phyloP scores from a whole-genome alignment of 495 filamentous ascomycete species.

The Parachaetomium inaequale region DNA sequence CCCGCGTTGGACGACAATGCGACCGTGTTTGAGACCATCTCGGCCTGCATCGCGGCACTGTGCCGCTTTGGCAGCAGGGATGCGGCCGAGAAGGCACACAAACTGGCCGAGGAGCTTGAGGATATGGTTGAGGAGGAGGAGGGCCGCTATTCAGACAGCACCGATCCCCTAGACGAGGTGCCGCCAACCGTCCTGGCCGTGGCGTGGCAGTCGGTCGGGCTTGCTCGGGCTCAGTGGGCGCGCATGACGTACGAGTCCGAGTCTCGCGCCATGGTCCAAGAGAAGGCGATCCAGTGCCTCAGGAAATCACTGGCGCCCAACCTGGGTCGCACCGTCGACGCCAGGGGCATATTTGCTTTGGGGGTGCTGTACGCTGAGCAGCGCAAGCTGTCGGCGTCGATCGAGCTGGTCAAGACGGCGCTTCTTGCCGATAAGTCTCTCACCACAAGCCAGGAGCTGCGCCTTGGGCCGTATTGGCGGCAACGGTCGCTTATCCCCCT shows the following conservation, averaged over 20 bases:
- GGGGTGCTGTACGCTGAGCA: conserved; percentile 75
- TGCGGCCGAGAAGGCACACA: conserved; percentile 71
- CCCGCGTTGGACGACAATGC: conserved; percentile 73
- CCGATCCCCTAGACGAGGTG: conserved; percentile 38
- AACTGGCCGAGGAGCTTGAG: conserved; percentile 62
- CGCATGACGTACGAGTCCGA: conserved; percentile 70
- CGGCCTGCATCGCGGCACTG: conserved; percentile 73
- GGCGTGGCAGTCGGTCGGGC: conserved; percentile 76
- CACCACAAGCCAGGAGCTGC: conserved; percentile 33
- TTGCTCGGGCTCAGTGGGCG: conserved; percentile 82
- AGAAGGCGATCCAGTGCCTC: conserved; percentile 68
- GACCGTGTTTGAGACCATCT: conserved; percentile 67
- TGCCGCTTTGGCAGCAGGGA: conserved; percentile 71
- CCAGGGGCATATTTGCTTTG: conserved; percentile 75
- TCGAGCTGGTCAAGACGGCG: conserved; percentile 66
- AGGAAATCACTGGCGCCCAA: conserved; percentile 65
- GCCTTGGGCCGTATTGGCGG: conserved; percentile 41
- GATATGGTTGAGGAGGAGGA: conserved; percentile 50
- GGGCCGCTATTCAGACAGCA: conserved; percentile 21
- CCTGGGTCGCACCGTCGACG: conserved; percentile 55
- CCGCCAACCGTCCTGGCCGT: conserved; percentile 55
- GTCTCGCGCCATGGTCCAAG: conserved; percentile 62
- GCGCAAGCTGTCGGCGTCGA: conserved; percentile 69
- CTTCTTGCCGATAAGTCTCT: conserved; percentile 43
- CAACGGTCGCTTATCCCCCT: conserved; percentile 61